Base-by-base conservation (phyloP, 805 yeast species). In the Teunomyces atbi region DNA sequence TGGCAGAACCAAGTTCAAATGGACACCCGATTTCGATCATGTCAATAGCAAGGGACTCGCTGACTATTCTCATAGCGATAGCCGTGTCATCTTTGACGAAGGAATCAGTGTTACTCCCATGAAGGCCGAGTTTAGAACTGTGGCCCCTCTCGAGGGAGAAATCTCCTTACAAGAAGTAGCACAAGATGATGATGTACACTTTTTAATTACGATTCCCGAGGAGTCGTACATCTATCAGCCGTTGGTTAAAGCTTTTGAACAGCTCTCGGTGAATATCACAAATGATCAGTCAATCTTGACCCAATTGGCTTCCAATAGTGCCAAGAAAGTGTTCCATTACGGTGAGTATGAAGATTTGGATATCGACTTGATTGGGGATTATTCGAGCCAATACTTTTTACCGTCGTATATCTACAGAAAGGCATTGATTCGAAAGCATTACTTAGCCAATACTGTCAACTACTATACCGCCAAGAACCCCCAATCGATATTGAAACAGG, bases 281-380 rank as follows among this genome's bases (percentile, higher is more conserved):
- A 51, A 62, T 7, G 68, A 65, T 33, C 35, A 48, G 3, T 47
- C 56, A 11, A 40, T 58, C 13, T 45, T 65, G 21, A 21, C 50
- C 10, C 48, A 53, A 12, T 45, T 62, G 13, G 40, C 55, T 2
- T 33, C 47, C 2, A 42, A 53, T 6, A 43, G 50, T 2, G 50
- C 50, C 2, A 49, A 49, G 0, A 78, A 73, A 50, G 64, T 81
- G 0, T 82, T 88, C 56, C 96, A 89, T 49, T 90, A 82, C 62
- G 91, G 89, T 15, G 98, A 92, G 45, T 92, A 92, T 62, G 99
- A 92, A 61, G 89, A 86, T 41, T 66, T 90, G 18, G 87, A 91
- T 58, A 78, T 90, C 58, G 97, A 91, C 55, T 63, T 77, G 48
- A 56, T 84, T 28, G 68, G 71, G 56, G 46, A 64, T 15, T 62